Percentiles rank a stretch among this genome's conserved stretches.
Conservation (phyloP, 2,329 filamentous ascomycete species). For the Cyphellophora attinorum region DNA sequence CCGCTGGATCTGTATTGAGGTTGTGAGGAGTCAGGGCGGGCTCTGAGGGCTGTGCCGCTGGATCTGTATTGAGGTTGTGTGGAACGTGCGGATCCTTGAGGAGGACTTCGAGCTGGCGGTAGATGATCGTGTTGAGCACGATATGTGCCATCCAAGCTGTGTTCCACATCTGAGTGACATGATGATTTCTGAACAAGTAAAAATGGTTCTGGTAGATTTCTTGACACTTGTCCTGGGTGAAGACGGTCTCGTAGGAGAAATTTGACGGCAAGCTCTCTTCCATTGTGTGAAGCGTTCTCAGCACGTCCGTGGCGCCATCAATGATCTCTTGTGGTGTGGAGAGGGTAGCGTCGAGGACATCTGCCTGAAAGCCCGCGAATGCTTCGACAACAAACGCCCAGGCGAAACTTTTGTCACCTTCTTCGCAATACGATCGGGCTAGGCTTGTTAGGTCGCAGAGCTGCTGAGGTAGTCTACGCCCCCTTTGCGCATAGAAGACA, state of each 20-base stretch:
- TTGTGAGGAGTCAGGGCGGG: no score
- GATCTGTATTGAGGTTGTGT: conserved; percentile 1
- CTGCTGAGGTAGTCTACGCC: conserved; percentile 1
- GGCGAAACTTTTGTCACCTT: neutral
- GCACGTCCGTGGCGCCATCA: conserved; percentile 2
- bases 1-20: no score
- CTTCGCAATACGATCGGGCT: neutral
- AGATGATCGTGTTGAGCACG: conserved; percentile 8
- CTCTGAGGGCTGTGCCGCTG: no score
- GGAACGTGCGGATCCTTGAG: neutral
- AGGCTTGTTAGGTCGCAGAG: neutral
- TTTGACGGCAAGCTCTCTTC: conserved; percentile 4
- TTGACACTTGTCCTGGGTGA: neutral
- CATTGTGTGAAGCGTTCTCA: neutral
- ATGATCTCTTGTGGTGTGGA: conserved; percentile 5
- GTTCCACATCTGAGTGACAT: conserved; percentile 17
- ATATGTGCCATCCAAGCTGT: conserved; percentile 18
- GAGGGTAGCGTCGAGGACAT: conserved; percentile 3
- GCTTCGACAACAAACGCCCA: conserved; percentile 5
- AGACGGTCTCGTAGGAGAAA: conserved; percentile 10
- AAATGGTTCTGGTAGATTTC: conserved; percentile 11
- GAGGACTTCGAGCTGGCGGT: neutral
- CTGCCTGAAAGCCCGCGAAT: conserved; percentile 6
- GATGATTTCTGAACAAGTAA: conserved; percentile 15
- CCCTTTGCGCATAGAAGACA: conserved; percentile 4